phyloP scores from a whole-genome alignment of 2,329 filamentous ascomycete species.

The Diaporthe velutina region DNA sequence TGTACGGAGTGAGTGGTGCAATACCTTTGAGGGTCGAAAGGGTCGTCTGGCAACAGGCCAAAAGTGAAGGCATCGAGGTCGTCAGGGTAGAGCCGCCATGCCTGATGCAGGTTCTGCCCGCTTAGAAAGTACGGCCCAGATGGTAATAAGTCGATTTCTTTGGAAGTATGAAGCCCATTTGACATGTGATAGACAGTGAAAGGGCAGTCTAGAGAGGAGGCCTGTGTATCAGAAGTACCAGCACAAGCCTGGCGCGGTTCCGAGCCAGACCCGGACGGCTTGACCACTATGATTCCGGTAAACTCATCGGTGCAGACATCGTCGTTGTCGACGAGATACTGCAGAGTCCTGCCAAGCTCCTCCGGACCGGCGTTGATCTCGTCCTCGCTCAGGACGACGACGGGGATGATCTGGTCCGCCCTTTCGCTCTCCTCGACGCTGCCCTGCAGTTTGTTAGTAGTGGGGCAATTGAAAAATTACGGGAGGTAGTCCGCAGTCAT shows the following conservation, averaged over 20 bases:
- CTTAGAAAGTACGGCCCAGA: slow-evolving; percentile 58
- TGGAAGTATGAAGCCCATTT: not conserved
- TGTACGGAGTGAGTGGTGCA: not conserved
- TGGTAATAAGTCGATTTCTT: slow-evolving; percentile 44
- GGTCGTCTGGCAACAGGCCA: slow-evolving; percentile 53
- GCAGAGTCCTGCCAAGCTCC: slow-evolving; percentile 51
- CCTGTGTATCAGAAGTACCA: not conserved
- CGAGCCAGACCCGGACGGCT: slow-evolving; percentile 45
- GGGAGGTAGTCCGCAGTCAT: slow-evolving; percentile 14
- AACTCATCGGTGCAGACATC: slow-evolving; percentile 57
- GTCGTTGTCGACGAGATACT: slow-evolving; percentile 50
- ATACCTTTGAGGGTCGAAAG: slow-evolving; percentile 40
- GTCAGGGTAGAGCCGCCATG: slow-evolving; percentile 57
- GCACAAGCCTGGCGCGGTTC: not conserved
- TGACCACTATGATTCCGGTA: slow-evolving; percentile 54
- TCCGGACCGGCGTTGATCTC: slow-evolving; percentile 50
- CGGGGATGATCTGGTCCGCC: slow-evolving; percentile 55
- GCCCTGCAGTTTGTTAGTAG: slow-evolving; percentile 47
- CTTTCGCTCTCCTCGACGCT: slow-evolving; percentile 57
- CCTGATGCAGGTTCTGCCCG: slow-evolving; percentile 56
- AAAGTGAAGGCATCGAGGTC: slow-evolving; percentile 51
- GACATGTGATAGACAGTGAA: slow-evolving; percentile 30
- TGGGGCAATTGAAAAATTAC: not conserved
- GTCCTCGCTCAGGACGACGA: slow-evolving; percentile 54
- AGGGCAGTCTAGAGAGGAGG: not conserved